A percentile compares a stretch with the other conserved stretches of the same genome.
Conservation (phyloP, 306 rosid genomes). For the Comarum palustre region DNA sequence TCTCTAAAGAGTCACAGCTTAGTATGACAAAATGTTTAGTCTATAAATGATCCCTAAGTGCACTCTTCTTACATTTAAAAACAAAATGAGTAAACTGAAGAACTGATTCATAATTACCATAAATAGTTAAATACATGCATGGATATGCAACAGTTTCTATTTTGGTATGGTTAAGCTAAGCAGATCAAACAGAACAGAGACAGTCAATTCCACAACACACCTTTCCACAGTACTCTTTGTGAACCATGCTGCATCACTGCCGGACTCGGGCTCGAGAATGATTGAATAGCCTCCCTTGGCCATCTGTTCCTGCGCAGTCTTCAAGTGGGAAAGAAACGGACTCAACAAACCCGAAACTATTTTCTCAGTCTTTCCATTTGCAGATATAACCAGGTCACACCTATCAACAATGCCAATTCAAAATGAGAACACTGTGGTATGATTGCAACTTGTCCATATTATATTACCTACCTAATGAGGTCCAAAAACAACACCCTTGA, state of each 20-base stretch:
- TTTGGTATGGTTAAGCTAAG: neutral
- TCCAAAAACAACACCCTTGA: neutral
- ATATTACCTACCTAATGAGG: neutral
- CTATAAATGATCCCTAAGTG: constrained; percentile 3
- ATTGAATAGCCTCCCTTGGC: constrained; percentile 93
- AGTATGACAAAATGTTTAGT: constrained; percentile 5
- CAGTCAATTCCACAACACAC: constrained; percentile 34
- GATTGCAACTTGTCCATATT: neutral
- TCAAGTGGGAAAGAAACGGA: constrained; percentile 91
- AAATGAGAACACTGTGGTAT: constrained; percentile 1
- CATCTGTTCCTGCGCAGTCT: constrained; percentile 93
- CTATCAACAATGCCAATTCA: constrained; percentile 36
- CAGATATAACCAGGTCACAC: constrained; percentile 85
- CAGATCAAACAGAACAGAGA: neutral
- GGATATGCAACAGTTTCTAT: neutral
- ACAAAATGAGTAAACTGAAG: neutral
- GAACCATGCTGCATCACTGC: constrained; percentile 62
- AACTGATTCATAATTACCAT: neutral
- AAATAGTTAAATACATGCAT: constrained; percentile 2
- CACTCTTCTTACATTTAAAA: neutral
- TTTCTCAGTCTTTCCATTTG: constrained; percentile 88
- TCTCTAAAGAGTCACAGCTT: constrained; percentile 8
- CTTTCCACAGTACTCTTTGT: constrained; percentile 82
- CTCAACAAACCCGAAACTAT: constrained; percentile 83
- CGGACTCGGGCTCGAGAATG: constrained; percentile 71